phyloP scores from a whole-genome alignment of 495 filamentous ascomycete species.

The Glarea lozoyensis region DNA sequence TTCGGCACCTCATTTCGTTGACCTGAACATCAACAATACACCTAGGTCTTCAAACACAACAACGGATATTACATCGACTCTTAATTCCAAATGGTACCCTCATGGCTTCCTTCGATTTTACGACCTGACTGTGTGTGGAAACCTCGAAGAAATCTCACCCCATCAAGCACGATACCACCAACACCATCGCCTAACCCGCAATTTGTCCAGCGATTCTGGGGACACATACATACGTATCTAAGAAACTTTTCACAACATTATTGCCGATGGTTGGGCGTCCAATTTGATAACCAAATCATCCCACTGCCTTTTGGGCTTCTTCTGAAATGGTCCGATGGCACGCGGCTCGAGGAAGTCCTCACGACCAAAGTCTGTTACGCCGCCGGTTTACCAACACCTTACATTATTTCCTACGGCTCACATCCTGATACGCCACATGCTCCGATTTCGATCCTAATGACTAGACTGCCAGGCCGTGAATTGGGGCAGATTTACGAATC shows the following conservation, averaged over 20 bases:
- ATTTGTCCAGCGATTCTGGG: constrained; percentile 21
- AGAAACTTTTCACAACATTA: constrained; percentile 19
- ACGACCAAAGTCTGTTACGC: constrained; percentile 29
- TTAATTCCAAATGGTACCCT: neutral
- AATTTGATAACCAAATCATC: constrained; percentile 25
- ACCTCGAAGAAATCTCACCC: neutral
- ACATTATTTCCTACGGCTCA: constrained; percentile 31
- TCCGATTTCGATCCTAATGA: constrained; percentile 29
- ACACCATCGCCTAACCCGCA: constrained; percentile 15
- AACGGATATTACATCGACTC: too few species aligned
- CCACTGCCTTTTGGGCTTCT: constrained; percentile 26
- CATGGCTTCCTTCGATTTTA: constrained; percentile 1
- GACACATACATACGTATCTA: constrained; percentile 15
- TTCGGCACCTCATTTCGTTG: too few species aligned
- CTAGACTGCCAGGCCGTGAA: constrained; percentile 24
- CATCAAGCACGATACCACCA: constrained; percentile 17
- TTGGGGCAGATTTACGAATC: constrained; percentile 22
- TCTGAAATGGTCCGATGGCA: constrained; percentile 35
- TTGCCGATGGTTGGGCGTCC: constrained; percentile 21
- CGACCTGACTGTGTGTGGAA: constrained; percentile 10
- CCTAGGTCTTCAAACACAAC: too few species aligned
- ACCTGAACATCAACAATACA: too few species aligned
- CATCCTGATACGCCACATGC: constrained; percentile 27
- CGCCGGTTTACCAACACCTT: constrained; percentile 32
- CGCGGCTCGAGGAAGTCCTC: constrained; percentile 30